These are phyloP conservation scores for Oryza rufipogon DNA, from an alignment of 176 grass and related monocot species.

Conservation along the genomic window DNA sequence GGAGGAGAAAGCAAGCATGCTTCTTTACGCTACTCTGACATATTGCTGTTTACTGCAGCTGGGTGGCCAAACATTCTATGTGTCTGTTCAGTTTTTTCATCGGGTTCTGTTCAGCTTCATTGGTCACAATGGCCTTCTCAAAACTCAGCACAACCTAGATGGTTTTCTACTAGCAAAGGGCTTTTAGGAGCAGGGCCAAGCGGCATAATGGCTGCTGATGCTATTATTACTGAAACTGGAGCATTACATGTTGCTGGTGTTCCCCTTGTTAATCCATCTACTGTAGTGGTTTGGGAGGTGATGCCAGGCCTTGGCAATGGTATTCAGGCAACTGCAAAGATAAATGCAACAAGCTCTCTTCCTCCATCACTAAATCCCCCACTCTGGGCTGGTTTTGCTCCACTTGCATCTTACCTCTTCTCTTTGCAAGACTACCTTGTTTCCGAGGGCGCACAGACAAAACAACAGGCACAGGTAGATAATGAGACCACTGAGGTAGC, in stretches of 20 bases:
- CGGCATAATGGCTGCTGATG: constrained; percentile 99
- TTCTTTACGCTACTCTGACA: constrained; percentile 45
- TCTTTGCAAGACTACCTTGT: constrained; percentile 88
- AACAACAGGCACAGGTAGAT: constrained; percentile 61
- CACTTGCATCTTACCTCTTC: constrained; percentile 85
- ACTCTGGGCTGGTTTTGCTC: constrained; percentile 79
- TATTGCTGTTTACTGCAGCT: constrained; percentile 60
- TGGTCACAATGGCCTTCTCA: constrained; percentile 86
- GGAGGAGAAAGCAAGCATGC: background rate
- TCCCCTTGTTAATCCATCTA: constrained; percentile 98
- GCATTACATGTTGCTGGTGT: constrained; percentile 96
- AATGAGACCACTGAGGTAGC: constrained; percentile 67
- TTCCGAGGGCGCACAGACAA: constrained; percentile 74
- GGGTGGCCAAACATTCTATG: constrained; percentile 91
- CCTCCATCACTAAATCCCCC: constrained; percentile 89
- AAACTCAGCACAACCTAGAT: constrained; percentile 73
- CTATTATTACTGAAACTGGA: constrained; percentile 91
- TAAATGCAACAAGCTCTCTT: constrained; percentile 67
- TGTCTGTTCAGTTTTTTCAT: constrained; percentile 98
- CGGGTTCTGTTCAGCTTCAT: constrained; percentile 97
- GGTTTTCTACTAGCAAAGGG: constrained; percentile 98
- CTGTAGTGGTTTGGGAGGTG: constrained; percentile 99
- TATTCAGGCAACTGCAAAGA: constrained; percentile 81
- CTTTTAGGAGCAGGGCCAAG: constrained; percentile 95
- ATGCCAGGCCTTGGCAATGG: constrained; percentile 97